These are phyloP conservation scores for Rhizopogon vinicolor DNA, from an alignment of 768 basidiomycete genomes.

Conservation along the genomic window DNA sequence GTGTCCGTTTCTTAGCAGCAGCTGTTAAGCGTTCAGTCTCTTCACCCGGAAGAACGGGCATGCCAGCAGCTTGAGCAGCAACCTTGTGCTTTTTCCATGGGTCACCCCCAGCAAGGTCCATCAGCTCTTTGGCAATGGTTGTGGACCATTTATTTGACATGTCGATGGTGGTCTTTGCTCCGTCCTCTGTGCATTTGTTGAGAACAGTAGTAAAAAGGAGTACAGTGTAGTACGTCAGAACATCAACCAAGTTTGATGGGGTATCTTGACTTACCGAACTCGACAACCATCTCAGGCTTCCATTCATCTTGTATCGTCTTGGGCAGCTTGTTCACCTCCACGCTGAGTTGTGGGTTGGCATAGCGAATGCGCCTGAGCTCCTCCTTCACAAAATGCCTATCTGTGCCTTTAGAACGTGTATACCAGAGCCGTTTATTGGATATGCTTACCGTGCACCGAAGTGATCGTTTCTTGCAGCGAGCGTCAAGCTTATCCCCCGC, in stretches of 20 bases:
- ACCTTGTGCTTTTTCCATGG: conserved; percentile 55
- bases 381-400: conserved; percentile 70
- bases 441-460: conserved; percentile 63
- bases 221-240: not conserved
- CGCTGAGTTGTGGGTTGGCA: conserved; percentile 63
- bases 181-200: conserved; percentile 37
- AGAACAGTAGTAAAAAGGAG: not conserved
- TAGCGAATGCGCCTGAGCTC: conserved; percentile 75
- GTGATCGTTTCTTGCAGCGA: conserved; percentile 63
- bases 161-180: conserved; percentile 40
- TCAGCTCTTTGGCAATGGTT: conserved; percentile 61
- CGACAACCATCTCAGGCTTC: conserved; percentile 57
- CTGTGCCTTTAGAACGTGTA: conserved; percentile 17
- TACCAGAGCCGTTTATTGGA: not conserved
- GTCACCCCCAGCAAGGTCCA: conserved; percentile 60
- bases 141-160: conserved; percentile 69
- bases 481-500: conserved; percentile 49
- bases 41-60: conserved; percentile 45
- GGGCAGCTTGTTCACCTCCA: conserved; percentile 50
- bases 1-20: conserved; percentile 12
- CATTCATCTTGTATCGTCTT: conserved; percentile 53
- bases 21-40: conserved; percentile 22
- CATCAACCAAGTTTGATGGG: not conserved
- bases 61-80: conserved; percentile 40
- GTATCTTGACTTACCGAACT: conserved; percentile 50